phyloP scores from a whole-genome alignment of 345 rosid genomes.

The Eucalyptus regnans region DNA sequence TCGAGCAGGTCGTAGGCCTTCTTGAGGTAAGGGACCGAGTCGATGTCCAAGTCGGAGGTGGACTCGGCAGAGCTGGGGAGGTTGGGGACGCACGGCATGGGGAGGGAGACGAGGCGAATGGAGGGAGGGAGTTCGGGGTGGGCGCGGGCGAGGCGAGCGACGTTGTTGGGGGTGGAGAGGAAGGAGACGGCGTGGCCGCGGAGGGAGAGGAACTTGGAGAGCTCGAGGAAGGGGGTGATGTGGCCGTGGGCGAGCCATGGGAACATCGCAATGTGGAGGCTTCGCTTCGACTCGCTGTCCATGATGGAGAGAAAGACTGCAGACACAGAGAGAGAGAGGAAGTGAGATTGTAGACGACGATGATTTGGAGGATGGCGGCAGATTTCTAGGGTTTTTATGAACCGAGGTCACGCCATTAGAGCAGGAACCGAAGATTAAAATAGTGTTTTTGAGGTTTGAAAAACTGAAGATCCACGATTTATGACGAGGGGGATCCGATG shows the following conservation, averaged over 20 bases:
- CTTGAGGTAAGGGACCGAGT: constrained; percentile 12
- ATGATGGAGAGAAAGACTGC: neutral
- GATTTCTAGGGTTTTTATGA: neutral
- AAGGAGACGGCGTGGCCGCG: neutral
- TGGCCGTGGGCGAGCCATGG: neutral
- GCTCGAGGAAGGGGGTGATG: neutral
- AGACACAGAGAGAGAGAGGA: neutral
- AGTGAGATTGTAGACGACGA: neutral
- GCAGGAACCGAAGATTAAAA: neutral
- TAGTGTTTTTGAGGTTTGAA: neutral
- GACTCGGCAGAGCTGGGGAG: constrained; percentile 18
- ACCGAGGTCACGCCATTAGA: neutral
- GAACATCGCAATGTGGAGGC: neutral
- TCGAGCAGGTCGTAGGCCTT: constrained; percentile 20
- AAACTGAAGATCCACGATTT: neutral
- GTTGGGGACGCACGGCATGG: constrained; percentile 4
- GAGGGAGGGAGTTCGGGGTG: neutral
- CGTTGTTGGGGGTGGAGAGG: neutral
- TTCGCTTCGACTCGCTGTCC: neutral
- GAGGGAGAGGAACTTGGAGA: neutral
- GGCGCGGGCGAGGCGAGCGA: neutral
- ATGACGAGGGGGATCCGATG: neutral
- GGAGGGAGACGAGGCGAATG: constrained; percentile 9
- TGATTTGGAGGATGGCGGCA: neutral
- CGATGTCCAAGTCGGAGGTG: constrained; percentile 14